Evolutionary conservation across 139 green algal genomes (phyloP).

Genomic region (Yamagishiella unicocca): DNA sequence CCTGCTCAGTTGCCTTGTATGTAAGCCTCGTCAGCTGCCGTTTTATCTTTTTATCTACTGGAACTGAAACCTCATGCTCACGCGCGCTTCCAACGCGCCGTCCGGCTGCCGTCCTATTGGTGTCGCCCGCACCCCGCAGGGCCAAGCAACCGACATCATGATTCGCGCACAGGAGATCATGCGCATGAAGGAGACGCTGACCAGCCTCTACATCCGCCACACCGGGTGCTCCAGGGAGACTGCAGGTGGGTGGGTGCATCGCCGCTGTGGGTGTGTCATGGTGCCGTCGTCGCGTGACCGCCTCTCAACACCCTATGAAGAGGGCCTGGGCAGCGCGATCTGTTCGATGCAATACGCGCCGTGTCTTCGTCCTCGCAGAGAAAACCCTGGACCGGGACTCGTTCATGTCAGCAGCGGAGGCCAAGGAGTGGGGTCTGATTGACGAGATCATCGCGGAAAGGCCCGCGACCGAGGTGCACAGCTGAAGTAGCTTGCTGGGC

Average conservation of each 20-base stretch:
- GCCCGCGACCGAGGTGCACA: slow-evolving; percentile 31
- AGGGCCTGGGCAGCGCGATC: slow-evolving; percentile 11
- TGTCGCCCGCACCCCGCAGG: slow-evolving; percentile 64
- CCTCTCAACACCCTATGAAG: too few relatives aligned
- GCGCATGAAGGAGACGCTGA: slow-evolving; percentile 81
- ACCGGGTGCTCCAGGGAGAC: slow-evolving; percentile 71
- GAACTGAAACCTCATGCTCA: too few relatives aligned
- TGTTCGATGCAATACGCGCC: too few relatives aligned
- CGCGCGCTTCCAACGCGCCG: too few relatives aligned
- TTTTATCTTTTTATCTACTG: too few relatives aligned
- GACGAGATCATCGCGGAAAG: slow-evolving; percentile 84
- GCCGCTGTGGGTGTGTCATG: too few relatives aligned
- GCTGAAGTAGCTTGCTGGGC: background rate
- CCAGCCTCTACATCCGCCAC: slow-evolving; percentile 89
- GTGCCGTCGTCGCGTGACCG: too few relatives aligned
- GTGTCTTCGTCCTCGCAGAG: slow-evolving; percentile 52
- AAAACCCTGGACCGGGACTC: slow-evolving; percentile 88
- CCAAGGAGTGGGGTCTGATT: slow-evolving; percentile 87
- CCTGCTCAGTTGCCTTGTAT: too few relatives aligned
- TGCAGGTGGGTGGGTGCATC: slow-evolving; percentile 68
- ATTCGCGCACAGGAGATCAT: slow-evolving; percentile 96
- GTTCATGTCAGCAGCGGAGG: slow-evolving; percentile 88
- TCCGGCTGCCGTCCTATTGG: too few relatives aligned
- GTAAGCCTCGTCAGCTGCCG: too few relatives aligned
- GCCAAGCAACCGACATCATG: slow-evolving; percentile 93